Evolutionary conservation across 441 rosid species (phyloP).

Genomic region (Macaranga tanarius): DNA sequence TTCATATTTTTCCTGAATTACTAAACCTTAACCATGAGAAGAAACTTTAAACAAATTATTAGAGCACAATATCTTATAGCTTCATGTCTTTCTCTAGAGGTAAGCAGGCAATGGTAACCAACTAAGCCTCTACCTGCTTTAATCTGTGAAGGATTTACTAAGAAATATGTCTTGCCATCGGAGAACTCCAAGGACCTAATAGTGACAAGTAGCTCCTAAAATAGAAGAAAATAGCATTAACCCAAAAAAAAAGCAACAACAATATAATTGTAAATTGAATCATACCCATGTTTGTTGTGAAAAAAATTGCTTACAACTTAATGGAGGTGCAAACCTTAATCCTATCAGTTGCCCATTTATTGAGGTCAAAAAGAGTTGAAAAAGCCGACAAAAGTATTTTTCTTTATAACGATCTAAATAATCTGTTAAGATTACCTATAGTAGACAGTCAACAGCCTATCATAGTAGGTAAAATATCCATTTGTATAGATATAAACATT

Average conservation of each 20-base stretch:
- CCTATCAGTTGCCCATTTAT: conserved; percentile 75
- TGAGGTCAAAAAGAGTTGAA: too few relatives aligned
- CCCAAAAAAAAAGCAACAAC: too few relatives aligned
- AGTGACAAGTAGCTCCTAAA: too few relatives aligned
- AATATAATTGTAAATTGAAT: neutral
- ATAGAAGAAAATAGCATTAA: neutral
- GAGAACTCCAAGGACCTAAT: too few relatives aligned
- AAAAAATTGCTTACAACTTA: conserved; percentile 12
- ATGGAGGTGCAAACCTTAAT: conserved; percentile 50
- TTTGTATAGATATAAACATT: too few relatives aligned
- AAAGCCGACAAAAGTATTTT: too few relatives aligned
- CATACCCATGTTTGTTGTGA: neutral
- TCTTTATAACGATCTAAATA: too few relatives aligned
- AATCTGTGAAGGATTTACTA: conserved; percentile 42
- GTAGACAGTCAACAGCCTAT: too few relatives aligned
- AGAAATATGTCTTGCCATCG: too few relatives aligned
- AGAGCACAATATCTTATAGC: conserved; percentile 42
- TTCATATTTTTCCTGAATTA: neutral
- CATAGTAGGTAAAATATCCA: too few relatives aligned
- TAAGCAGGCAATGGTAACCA: conserved; percentile 77
- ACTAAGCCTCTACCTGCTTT: conserved; percentile 60
- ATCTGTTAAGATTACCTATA: too few relatives aligned
- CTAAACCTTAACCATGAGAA: neutral
- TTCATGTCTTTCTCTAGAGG: conserved; percentile 69
- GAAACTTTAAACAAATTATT: neutral